Base-by-base conservation (phyloP, 768 basidiomycete species). In the Auriscalpium orientale region DNA sequence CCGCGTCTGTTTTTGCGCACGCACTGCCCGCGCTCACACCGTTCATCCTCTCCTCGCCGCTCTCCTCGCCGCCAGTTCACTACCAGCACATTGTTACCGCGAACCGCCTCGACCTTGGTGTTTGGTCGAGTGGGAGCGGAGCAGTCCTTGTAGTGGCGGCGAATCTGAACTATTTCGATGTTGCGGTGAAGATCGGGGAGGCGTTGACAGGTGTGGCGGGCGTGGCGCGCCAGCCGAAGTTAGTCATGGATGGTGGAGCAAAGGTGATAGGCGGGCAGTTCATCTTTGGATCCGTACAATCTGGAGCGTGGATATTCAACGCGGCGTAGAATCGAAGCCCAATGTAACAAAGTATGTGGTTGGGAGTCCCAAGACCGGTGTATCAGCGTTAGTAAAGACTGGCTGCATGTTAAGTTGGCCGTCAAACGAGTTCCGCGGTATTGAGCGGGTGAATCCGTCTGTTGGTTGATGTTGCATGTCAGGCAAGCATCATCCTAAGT, bases 1-100 rank as follows among this genome's bases (percentile, higher is more conserved):
- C 68, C 12, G 74, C 75, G 1, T 64, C 73, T 0, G 34, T 54
- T 10, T 70, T 76, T 43, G 69, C 74, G 3, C 53, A 48, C 36
- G 63, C 70, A 2, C 67, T 76, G 7, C 53, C 64, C 15, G 18
- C 38, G 11, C 35, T 60, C 28, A 48, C 28, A 1, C 58, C 55
- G 9, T 57, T 49, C 46, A 6, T 60, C 11, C 36, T 57, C 13
- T 51, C 55, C 33, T 45, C 58, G 16, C 16, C 58, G 8, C 34
- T 54, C 8, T 28, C 58, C 5, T 18, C 47, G 13, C 55, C 58
- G 12, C 33, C 50, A 11, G 35, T 51, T 33, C 12, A 46, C 22
- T 58, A 50, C 37, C n/a, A 16, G 35, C 59, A 51, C 45, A 20
- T 59, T 18, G 9, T 56, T 36, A 57, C 46, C 8, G 1, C 49